Evolutionary conservation across 805 yeast species (phyloP).

Genomic region (Dipodascus geniculatus): DNA sequence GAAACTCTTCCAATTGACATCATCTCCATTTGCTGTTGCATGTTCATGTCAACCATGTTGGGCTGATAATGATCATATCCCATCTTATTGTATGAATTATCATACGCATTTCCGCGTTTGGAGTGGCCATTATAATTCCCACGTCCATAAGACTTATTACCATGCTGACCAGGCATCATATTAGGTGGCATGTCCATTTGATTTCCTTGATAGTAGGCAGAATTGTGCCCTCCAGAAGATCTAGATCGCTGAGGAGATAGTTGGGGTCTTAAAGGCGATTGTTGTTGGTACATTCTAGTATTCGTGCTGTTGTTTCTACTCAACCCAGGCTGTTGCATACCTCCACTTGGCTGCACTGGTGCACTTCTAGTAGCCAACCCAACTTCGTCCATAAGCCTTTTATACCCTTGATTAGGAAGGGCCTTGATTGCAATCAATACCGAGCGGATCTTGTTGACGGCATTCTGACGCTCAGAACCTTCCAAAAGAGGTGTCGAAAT

Average conservation of each 20-base stretch:
- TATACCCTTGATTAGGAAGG: constrained; percentile 52
- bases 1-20: background rate
- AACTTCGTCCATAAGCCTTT: constrained; percentile 83
- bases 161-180: background rate
- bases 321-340: background rate
- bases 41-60: background rate
- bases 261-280: constrained; percentile 1
- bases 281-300: constrained; percentile 1
- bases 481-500: constrained; percentile 57
- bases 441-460: constrained; percentile 49
- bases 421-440: constrained; percentile 50
- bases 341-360: constrained; percentile 3
- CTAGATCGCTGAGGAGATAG: constrained; percentile 2
- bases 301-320: constrained; percentile 7
- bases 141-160: background rate
- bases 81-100: background rate
- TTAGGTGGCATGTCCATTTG: background rate
- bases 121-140: background rate
- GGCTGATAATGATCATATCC: background rate
- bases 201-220: background rate
- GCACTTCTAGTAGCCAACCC: constrained; percentile 36
- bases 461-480: constrained; percentile 44
- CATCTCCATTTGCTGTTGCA: constrained; percentile 1
- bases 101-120: background rate
- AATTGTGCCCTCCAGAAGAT: constrained; percentile 3